Percentiles rank a stretch among this genome's conserved stretches.
phyloP scores from a whole-genome alignment of 2,329 filamentous ascomycete genomes.

The Aspergillus viridinutans region DNA sequence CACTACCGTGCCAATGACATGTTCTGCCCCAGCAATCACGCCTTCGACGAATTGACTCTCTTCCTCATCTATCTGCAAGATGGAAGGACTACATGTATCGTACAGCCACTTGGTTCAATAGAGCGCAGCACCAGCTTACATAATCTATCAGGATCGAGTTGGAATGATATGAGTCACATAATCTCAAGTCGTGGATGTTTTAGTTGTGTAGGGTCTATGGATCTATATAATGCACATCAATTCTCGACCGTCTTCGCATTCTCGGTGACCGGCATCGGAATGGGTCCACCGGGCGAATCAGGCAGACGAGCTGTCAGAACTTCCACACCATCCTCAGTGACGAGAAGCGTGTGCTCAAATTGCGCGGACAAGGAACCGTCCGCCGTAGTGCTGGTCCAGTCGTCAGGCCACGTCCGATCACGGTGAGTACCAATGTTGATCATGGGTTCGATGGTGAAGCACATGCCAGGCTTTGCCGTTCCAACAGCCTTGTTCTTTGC shows the following conservation, averaged over 20 bases:
- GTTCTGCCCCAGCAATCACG: not conserved
- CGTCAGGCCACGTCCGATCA: conserved; percentile 96
- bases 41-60: not conserved
- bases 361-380: conserved; percentile 90
- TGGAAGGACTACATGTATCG: not conserved
- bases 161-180: too few species aligned
- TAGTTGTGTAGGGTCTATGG: not conserved
- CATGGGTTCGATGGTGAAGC: conserved; percentile 99
- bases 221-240: not conserved
- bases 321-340: conserved; percentile 79
- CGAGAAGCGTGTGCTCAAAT: conserved; percentile 84
- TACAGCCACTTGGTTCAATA: not conserved
- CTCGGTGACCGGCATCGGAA: conserved; percentile 50
- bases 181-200: not conserved
- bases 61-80: not conserved
- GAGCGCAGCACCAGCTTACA: not conserved
- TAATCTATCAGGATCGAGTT: not conserved
- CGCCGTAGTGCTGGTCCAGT: conserved; percentile 93
- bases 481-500: conserved; percentile 98
- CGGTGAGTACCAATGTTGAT: conserved; percentile 85
- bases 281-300: conserved; percentile 70
- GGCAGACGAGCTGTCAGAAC: conserved; percentile 69
- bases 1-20: not conserved
- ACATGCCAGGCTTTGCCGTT: conserved; percentile 92
- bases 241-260: not conserved